Evolutionary conservation across 73 alveolate species (phyloP).

Genomic region (Tetrahymena elliotti): DNA sequence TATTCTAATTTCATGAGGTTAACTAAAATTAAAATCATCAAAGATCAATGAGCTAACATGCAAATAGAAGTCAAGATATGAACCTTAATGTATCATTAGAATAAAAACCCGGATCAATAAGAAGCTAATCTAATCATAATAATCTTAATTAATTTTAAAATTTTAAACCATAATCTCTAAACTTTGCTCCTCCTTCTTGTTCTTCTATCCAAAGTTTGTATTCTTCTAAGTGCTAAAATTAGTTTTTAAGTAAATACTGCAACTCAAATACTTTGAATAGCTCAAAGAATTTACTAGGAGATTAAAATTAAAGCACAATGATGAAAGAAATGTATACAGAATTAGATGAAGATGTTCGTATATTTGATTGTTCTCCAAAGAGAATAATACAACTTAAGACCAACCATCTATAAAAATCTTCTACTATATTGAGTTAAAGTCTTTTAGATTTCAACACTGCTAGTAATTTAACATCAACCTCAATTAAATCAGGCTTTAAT

Average conservation of each 20-base stretch:
- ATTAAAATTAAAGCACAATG: background rate
- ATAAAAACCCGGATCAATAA: background rate
- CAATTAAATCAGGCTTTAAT: background rate
- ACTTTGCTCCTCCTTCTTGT: background rate
- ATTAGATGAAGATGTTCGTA: background rate
- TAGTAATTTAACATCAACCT: background rate
- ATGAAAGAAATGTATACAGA: background rate
- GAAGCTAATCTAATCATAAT: background rate
- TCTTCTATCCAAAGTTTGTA: background rate
- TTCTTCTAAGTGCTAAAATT: background rate
- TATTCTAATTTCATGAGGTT: background rate
- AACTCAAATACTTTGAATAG: background rate
- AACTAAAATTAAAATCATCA: background rate
- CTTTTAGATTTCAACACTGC: background rate
- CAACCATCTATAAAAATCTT: background rate
- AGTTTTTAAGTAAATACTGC: background rate
- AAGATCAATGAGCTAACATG: background rate
- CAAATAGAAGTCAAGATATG: background rate
- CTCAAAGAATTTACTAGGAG: background rate
- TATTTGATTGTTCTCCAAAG: background rate
- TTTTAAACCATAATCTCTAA: background rate
- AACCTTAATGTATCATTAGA: background rate
- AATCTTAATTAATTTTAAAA: background rate
- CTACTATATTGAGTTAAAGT: background rate
- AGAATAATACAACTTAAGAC: background rate